Conservation (phyloP, 1,284 basidiomycete genomes). For the Thelephora terrestris region DNA sequence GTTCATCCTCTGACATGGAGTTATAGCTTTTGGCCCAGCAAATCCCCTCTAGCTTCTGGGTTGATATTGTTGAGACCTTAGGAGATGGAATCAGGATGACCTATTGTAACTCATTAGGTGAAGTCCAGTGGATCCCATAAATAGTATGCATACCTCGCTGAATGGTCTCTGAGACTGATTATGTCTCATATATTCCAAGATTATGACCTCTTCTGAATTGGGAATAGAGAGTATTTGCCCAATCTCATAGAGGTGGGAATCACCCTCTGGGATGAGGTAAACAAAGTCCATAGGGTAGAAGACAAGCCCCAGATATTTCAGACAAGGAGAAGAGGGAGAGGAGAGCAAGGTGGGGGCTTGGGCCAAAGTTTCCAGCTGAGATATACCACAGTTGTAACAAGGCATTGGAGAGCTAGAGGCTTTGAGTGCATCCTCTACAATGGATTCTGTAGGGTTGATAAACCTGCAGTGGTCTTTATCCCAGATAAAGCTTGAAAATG, state of each 20-base stretch:
- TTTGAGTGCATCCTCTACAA: constrained; percentile 22
- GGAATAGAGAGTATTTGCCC: constrained; percentile 41
- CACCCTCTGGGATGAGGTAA: constrained; percentile 29
- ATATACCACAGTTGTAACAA: constrained; percentile 37
- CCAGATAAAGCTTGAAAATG: constrained; percentile 22
- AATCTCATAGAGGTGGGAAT: constrained; percentile 32
- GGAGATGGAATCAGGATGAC: constrained; percentile 11
- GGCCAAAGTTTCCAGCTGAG: no score
- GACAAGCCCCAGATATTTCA: constrained; percentile 28
- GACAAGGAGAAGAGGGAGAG: constrained; percentile 12
- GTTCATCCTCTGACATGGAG: constrained; percentile 26
- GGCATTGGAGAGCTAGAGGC: constrained; percentile 24
- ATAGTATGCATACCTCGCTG: constrained; percentile 3
- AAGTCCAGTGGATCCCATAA: not conserved
- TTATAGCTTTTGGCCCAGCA: not conserved
- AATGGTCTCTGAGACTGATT: not conserved
- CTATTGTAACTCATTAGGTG: constrained; percentile 9
- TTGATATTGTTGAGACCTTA: constrained; percentile 12
- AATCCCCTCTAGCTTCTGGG: constrained; percentile 23
- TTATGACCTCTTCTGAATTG: constrained; percentile 13
- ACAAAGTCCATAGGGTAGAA: constrained; percentile 54
- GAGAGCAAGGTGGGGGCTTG: no score
- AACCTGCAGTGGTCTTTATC: constrained; percentile 35
- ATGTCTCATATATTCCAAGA: constrained; percentile 22
- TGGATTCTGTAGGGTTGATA: constrained; percentile 28